Evolutionary conservation across 495 filamentous ascomycete genomes (phyloP).

Genomic region (Parachaetomium inaequale): DNA sequence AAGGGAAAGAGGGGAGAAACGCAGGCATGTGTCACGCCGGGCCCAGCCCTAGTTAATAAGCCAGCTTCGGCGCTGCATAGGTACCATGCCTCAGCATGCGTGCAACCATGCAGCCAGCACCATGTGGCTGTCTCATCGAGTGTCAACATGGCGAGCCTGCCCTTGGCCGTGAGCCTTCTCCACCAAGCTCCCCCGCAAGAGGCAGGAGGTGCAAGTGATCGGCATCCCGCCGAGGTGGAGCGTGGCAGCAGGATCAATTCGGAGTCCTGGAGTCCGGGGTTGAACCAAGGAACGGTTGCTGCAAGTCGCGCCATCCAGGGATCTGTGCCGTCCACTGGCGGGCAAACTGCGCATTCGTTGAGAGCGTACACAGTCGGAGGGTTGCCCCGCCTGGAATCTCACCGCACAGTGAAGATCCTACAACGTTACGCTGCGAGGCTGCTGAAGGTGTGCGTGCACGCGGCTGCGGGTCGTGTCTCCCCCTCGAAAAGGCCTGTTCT

Average conservation of each 20-base stretch:
- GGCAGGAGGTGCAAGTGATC: slow-evolving; percentile 15
- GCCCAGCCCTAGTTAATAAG: neutral
- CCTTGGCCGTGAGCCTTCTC: neutral
- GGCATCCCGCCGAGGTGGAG: slow-evolving; percentile 6
- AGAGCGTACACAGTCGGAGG: neutral
- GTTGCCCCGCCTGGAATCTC: neutral
- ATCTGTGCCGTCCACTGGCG: neutral
- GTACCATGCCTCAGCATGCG: no score
- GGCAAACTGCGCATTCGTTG: neutral
- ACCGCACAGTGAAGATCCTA: slow-evolving; percentile 14
- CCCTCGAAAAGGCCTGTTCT: neutral
- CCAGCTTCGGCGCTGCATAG: neutral
- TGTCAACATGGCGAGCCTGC: neutral
- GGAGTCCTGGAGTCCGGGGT: slow-evolving; percentile 7
- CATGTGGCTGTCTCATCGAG: neutral
- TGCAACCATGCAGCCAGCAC: neutral
- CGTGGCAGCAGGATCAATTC: neutral
- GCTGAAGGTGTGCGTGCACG: neutral
- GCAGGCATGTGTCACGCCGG: neutral
- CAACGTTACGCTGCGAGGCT: slow-evolving; percentile 9
- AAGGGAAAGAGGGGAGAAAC: neutral
- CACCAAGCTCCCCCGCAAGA: slow-evolving; percentile 5
- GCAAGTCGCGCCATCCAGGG: neutral
- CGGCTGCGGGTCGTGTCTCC: neutral
- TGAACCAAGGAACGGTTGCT: neutral